Percentiles rank a stretch among this genome's conserved stretches.
phyloP scores from a whole-genome alignment of 2,329 filamentous ascomycete genomes.

The Fusarium domesticum region DNA sequence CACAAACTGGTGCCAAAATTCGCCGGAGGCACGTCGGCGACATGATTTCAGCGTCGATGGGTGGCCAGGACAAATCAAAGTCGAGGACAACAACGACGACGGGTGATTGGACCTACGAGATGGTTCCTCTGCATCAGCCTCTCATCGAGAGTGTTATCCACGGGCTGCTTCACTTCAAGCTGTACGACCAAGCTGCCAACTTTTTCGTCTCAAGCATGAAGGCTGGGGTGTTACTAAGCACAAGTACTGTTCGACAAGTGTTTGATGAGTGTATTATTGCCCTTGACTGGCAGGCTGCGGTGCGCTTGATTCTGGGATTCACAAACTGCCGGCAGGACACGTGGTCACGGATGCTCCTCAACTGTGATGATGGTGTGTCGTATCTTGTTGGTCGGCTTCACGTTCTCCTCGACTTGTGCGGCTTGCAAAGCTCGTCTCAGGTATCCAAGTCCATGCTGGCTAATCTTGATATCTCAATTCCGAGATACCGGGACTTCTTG shows the following conservation, averaged over 20 bases:
- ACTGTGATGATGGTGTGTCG: conserved; percentile 17
- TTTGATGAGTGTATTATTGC: conserved; percentile 42
- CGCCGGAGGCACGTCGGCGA: conserved; percentile 35
- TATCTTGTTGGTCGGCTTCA: conserved; percentile 34
- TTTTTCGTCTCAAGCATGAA: conserved; percentile 42
- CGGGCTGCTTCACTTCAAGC: conserved; percentile 48
- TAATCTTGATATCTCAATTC: conserved; percentile 28
- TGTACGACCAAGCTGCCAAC: conserved; percentile 43
- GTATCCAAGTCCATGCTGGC: conserved; percentile 15
- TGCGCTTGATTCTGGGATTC: conserved; percentile 33
- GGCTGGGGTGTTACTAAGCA: conserved; percentile 33
- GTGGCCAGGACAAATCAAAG: conserved; percentile 29
- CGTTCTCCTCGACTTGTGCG: conserved; percentile 38
- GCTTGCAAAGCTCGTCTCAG: conserved; percentile 18
- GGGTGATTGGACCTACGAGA: conserved; percentile 40
- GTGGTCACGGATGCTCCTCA: conserved; percentile 27
- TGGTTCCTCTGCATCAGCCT: conserved; percentile 36
- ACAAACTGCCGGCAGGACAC: conserved; percentile 19
- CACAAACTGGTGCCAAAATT: conserved; percentile 38
- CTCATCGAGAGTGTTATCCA: conserved; percentile 47
- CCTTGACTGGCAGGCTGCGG: conserved; percentile 40
- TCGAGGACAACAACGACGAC: conserved; percentile 22
- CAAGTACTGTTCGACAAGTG: conserved; percentile 35
- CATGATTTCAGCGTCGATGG: conserved; percentile 26
- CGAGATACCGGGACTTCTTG: conserved; percentile 24